phyloP scores from a whole-genome alignment of 2,329 filamentous ascomycete genomes.

The Sphaerulina vaccinii region DNA sequence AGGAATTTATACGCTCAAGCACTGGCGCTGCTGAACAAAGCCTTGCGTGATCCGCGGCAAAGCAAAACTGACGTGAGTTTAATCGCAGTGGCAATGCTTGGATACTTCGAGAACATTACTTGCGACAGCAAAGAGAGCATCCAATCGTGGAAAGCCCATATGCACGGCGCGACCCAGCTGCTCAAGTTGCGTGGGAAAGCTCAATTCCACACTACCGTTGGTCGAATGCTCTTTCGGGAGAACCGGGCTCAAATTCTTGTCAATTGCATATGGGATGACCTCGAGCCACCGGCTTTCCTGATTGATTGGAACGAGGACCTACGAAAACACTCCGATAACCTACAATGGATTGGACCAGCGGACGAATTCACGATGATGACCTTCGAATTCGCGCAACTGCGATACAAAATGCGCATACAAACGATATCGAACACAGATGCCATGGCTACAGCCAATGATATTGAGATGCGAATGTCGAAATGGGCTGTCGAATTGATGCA shows the following conservation, averaged over 20 bases:
- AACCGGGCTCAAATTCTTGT: constrained; percentile 31
- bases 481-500: constrained; percentile 30
- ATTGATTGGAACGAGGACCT: constrained; percentile 32
- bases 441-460: constrained; percentile 20
- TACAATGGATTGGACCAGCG: constrained; percentile 22
- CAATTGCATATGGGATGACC: constrained; percentile 35
- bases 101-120: constrained; percentile 40
- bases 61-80: constrained; percentile 37
- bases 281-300: constrained; percentile 32
- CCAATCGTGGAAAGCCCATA: constrained; percentile 42
- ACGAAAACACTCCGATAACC: constrained; percentile 11
- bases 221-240: constrained; percentile 34
- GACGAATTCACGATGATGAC: constrained; percentile 28
- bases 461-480: constrained; percentile 32
- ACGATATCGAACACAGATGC: constrained; percentile 27
- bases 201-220: constrained; percentile 31
- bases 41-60: constrained; percentile 33
- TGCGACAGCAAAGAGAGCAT: constrained; percentile 35
- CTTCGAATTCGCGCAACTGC: constrained; percentile 30
- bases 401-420: constrained; percentile 21
- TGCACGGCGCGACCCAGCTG: constrained; percentile 38
- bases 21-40: constrained; percentile 36
- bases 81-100: constrained; percentile 38
- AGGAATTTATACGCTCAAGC: constrained; percentile 33
- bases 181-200: constrained; percentile 35